Conservation (phyloP, 768 basidiomycete genomes). For the Pisolithus microcarpus region DNA sequence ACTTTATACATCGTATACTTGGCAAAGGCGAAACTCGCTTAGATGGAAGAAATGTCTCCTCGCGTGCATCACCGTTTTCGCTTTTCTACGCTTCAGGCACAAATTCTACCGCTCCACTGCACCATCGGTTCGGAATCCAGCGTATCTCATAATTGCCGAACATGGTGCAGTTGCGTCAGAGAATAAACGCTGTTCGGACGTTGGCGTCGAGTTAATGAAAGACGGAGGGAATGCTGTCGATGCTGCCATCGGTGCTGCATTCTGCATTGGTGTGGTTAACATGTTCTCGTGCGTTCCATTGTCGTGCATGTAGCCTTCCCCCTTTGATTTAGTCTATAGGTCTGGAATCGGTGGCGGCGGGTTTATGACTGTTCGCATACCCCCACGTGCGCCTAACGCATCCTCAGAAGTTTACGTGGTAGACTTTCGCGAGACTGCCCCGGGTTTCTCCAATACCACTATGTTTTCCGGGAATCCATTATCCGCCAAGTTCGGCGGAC, state of each 20-base stretch:
- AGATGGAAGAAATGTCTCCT: slow-evolving; percentile 9
- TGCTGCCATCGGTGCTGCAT: slow-evolving; percentile 68
- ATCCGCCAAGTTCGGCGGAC: slow-evolving; percentile 62
- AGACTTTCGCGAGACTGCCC: slow-evolving; percentile 87
- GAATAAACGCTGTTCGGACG: slow-evolving; percentile 76
- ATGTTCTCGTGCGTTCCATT: slow-evolving; percentile 70
- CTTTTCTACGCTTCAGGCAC: slow-evolving; percentile 2
- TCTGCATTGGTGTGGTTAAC: slow-evolving; percentile 80
- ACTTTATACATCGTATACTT: slow-evolving; percentile 7
- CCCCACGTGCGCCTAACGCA: slow-evolving; percentile 37
- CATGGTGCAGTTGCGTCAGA: slow-evolving; percentile 88
- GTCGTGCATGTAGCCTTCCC: background rate
- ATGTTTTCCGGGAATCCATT: slow-evolving; percentile 65
- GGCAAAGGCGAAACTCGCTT: background rate
- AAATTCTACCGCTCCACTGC: background rate
- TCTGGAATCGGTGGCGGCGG: slow-evolving; percentile 87
- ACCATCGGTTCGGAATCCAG: slow-evolving; percentile 36
- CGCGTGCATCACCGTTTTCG: slow-evolving; percentile 10
- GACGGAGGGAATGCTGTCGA: slow-evolving; percentile 90
- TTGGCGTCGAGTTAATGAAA: slow-evolving; percentile 71
- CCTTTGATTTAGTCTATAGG: slow-evolving; percentile 26
- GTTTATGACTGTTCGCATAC: slow-evolving; percentile 77
- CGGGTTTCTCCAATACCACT: slow-evolving; percentile 57
- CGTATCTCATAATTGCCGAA: slow-evolving; percentile 53
- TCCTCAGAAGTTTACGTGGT: slow-evolving; percentile 61